Evolutionary conservation across 1,139 yeast genomes (phyloP), one percentile per base, ranked within the genome.

Genomic region (Geotrichum phurueaensis): DNA sequence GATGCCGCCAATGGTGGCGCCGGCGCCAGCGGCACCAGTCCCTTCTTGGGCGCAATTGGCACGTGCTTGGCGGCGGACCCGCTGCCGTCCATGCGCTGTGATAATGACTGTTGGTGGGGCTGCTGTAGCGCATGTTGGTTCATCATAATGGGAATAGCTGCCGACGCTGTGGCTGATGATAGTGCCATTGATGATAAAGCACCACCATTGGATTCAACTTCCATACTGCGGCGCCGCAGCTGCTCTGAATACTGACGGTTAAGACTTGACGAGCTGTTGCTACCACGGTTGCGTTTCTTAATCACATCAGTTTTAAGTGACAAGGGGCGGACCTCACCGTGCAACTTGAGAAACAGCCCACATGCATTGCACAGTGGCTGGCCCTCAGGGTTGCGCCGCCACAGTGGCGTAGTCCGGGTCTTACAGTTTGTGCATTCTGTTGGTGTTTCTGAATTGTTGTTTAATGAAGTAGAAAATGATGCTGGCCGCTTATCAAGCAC

Each of bases 281-380:
- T 53, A 15, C 57, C 60, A 9, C 61, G 39, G 65, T 75, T 76
- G 67, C 97, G 81, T 69, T 90, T 89, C 75, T 89, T 89, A 67
- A 91, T 91, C 15, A 92, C 90, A 73, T 91, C 97, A 0, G 96
- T 90, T 70, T 91, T 91, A 70, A 91, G 78, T 48, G 92, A 84
- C 62, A 91, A 79, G 2, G 97, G 97, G 62, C 97, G 80, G 54
- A 92, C 94, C 56, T 91, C 90, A 51, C 97, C 97, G 70, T 91
- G 97, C 49, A 91, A 79, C 73, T 91, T 91, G 67, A 88, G 77
- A 68, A 91, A 91, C 63, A 91, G 78, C 0, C 97, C 97, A 76
- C 97, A 91, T 1, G 97, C 97, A 72, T 91, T 91, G 72, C 97
- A 91, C 62, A 91, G 78, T 1, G 96, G 96, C 70, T 89, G 90